Evolutionary conservation across 805 yeast species (phyloP), one percentile per base, ranked within the genome.

Genomic region (Kodamaea jinghongensis): DNA sequence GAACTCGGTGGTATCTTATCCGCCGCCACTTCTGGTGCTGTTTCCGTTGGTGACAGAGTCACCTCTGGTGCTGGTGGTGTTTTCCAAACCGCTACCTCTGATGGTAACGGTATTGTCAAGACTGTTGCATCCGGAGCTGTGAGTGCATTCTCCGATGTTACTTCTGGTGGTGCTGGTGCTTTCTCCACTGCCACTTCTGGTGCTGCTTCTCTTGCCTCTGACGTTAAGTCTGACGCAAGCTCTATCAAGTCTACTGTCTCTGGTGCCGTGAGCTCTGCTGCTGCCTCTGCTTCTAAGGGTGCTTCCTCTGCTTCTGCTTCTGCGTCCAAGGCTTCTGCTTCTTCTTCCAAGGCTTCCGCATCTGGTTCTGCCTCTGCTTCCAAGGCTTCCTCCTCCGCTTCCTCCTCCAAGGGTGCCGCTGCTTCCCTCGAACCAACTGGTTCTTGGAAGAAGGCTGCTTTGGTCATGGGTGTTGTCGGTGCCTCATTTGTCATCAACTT

Each of bases 381-480:
- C 17, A 17, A 15, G 11, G 17, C 43, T 13, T 34, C 43, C 6
- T 38, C 51, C n/a, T 41, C 52, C 25, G 39, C 56, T 7, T 36
- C 51, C 9, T 31, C 47, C 9, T 39, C 51, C 23, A 42, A 41
- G 30, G 51, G 56, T 25, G 46, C 49, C 17, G 40, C 37, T 39
- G 6, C 15, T 3, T 4, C 13, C 30, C 26, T 49, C 29, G 61
- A 56, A 7, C 33, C 40, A 28, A 29, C 52, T 28, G 54, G 60
- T 13, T 46, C 58, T 29, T 65, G 69, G 71, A 66, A 67, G 54
- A 63, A 54, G 52, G 58, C 67, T 30, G 60, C 54, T 40, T 62
- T 60, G 20, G 56, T 67, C 31, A 66, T 63, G 33, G 66, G 62
- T 36, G 33, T 66, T 38, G 57, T 66, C 33, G 71, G 70, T 31